Percentiles rank a stretch among this genome's conserved stretches.
Conservation (phyloP, 805 yeast genomes). For the Starmerella lactis-condensi region DNA sequence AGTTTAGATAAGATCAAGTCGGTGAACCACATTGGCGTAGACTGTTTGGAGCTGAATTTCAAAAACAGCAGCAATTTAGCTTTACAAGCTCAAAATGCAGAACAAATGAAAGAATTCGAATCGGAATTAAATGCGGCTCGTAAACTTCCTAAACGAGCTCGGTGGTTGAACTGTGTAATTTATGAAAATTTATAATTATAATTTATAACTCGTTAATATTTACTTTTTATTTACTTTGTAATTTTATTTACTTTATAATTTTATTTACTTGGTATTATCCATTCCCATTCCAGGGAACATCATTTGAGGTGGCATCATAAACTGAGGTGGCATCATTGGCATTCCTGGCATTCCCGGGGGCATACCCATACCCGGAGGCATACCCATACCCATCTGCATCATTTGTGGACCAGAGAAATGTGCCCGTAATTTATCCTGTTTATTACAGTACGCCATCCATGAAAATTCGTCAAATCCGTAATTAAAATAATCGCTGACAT, state of each 20-base stretch:
- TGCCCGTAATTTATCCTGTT: constrained; percentile 63
- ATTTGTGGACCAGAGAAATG: constrained; percentile 64
- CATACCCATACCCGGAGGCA: constrained; percentile 16
- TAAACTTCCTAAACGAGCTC: constrained; percentile 5
- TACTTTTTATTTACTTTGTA: neutral
- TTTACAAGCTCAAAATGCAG: constrained; percentile 63
- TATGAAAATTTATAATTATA: constrained; percentile 7
- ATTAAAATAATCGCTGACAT: constrained; percentile 82
- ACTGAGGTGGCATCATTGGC: constrained; percentile 15
- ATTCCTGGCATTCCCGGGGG: constrained; percentile 8
- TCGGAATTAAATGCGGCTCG: constrained; percentile 34
- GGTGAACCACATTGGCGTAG: constrained; percentile 26
- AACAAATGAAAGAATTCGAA: constrained; percentile 34
- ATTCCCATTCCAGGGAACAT: too few species aligned
- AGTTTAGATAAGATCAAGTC: constrained; percentile 51
- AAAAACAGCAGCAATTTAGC: constrained; percentile 55
- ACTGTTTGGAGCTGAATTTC: constrained; percentile 24
- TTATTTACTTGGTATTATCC: too few species aligned
- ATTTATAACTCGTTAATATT: neutral
- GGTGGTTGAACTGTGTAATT: constrained; percentile 15
- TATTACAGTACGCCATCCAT: constrained; percentile 81
- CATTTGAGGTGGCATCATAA: constrained; percentile 21
- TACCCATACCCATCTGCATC: constrained; percentile 29
- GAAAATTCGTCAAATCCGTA: constrained; percentile 92
- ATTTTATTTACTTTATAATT: too few species aligned